Evolutionary conservation across 345 rosid species (phyloP).

Genomic region (Syzygium grande): DNA sequence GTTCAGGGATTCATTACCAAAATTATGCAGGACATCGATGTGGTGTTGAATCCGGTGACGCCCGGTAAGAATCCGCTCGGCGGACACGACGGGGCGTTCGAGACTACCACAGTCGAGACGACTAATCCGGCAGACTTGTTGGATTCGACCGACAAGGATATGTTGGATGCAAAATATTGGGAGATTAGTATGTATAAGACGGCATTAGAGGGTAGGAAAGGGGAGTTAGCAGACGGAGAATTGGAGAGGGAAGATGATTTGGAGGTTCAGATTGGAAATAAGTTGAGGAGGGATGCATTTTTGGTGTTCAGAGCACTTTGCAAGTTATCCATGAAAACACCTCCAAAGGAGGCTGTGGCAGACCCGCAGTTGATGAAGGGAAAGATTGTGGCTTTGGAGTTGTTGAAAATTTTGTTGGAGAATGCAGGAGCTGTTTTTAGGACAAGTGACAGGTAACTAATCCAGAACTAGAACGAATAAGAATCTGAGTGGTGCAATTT

Average conservation of each 20-base stretch:
- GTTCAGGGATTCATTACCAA: slow-evolving; percentile 80
- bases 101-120: slow-evolving; percentile 51
- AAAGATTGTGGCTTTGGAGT: slow-evolving; percentile 93
- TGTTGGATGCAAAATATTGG: slow-evolving; percentile 99
- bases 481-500: neutral
- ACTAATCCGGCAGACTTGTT: slow-evolving; percentile 58
- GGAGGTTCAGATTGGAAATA: slow-evolving; percentile 98
- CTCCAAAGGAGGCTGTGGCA: slow-evolving; percentile 82
- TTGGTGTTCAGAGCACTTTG: slow-evolving; percentile 99
- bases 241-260: slow-evolving; percentile 83
- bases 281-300: slow-evolving; percentile 96
- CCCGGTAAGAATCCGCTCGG: slow-evolving; percentile 43
- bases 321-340: slow-evolving; percentile 97
- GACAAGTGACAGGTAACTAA: slow-evolving; percentile 89
- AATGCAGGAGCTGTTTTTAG: slow-evolving; percentile 98
- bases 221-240: slow-evolving; percentile 91
- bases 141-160: slow-evolving; percentile 80
- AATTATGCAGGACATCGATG: slow-evolving; percentile 75
- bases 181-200: slow-evolving; percentile 99
- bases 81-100: slow-evolving; percentile 56
- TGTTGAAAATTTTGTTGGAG: slow-evolving; percentile 93
- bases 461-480: neutral
- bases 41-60: slow-evolving; percentile 43
- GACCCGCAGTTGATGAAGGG: slow-evolving; percentile 98
- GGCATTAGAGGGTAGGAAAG: slow-evolving; percentile 96